Conservation (phyloP, 345 rosid species). For the Ailanthus altissimus region DNA sequence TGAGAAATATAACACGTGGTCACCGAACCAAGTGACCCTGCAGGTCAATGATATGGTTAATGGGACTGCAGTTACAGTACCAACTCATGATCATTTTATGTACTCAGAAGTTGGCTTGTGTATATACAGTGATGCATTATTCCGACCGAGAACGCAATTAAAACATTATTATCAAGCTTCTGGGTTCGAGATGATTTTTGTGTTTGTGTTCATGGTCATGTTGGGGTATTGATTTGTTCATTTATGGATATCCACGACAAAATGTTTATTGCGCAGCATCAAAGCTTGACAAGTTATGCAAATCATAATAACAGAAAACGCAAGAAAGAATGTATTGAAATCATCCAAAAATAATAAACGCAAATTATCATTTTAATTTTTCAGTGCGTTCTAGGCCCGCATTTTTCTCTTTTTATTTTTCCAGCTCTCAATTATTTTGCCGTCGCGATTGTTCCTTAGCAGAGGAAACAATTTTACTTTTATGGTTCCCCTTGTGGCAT, state of each 20-base stretch:
- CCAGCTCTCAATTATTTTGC: not conserved
- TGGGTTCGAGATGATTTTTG: not conserved
- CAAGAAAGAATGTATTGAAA: not conserved
- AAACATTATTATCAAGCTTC: not conserved
- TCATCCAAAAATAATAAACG: not conserved
- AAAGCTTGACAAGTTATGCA: too few species aligned
- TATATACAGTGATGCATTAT: not conserved
- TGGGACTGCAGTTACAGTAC: not conserved
- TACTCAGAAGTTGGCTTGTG: not conserved
- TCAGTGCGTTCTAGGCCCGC: not conserved
- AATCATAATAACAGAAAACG: too few species aligned
- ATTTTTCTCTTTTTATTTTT: not conserved
- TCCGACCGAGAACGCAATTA: not conserved
- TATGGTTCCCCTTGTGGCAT: slow-evolving; percentile 24
- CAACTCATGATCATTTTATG: not conserved
- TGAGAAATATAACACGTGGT: too few species aligned
- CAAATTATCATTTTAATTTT: not conserved
- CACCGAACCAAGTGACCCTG: not conserved
- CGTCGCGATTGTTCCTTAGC: not conserved
- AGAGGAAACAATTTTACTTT: not conserved
- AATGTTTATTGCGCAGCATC: not conserved
- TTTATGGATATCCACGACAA: not conserved
- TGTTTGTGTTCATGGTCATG: not conserved
- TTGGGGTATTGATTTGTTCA: not conserved
- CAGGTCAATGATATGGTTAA: not conserved